Conservation (phyloP, 164 flowering plant species). For the Protea cynaroides region DNA sequence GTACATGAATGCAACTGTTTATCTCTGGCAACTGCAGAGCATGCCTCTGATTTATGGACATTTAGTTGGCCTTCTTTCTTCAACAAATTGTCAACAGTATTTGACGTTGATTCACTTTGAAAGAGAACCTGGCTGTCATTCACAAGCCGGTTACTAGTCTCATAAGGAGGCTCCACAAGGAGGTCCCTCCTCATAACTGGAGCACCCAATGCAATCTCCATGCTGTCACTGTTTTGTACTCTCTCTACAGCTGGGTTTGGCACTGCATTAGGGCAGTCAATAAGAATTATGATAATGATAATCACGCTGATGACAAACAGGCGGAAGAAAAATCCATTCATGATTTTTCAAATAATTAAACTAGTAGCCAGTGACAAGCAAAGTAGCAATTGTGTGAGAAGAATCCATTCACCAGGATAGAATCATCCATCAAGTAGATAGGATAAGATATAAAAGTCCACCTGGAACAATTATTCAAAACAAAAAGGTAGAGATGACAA, state of each 20-base stretch:
- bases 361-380: background rate
- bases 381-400: background rate
- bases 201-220: slow-evolving; percentile 7
- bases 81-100: background rate
- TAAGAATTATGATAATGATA: background rate
- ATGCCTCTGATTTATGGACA: slow-evolving; percentile 7
- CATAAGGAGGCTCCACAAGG: slow-evolving; percentile 4
- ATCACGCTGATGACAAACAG: background rate
- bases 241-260: slow-evolving; percentile 8
- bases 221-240: slow-evolving; percentile 8
- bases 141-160: slow-evolving; percentile 4
- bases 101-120: slow-evolving; percentile 6
- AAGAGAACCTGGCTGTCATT: slow-evolving; percentile 1
- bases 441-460: background rate
- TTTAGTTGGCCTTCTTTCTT: slow-evolving; percentile 5
- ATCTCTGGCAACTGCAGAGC: background rate
- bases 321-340: background rate
- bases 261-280: slow-evolving; percentile 12
- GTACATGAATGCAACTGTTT: slow-evolving; percentile 8
- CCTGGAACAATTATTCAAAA: background rate
- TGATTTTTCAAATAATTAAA: background rate
- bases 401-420: background rate
- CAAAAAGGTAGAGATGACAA: no score
- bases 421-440: background rate
- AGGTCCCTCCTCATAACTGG: background rate